Evolutionary conservation across 2,329 filamentous ascomycete genomes (phyloP), one percentile per base, ranked within the genome.

Genomic region (Saccharata proteae): DNA sequence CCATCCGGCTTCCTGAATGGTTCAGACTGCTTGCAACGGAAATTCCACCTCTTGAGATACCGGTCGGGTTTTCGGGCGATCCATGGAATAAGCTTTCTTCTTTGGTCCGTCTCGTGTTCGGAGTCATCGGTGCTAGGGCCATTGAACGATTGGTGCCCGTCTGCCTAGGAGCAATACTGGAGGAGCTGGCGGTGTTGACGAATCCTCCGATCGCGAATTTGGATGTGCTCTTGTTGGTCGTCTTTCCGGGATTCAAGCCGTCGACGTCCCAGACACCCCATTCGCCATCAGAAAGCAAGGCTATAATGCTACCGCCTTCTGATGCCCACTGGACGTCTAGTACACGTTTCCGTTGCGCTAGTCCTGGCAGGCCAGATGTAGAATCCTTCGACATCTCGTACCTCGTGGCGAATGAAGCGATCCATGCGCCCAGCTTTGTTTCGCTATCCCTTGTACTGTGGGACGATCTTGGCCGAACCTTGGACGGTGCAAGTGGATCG

Each of bases 201-300:
- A 47, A 58, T 6, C 52, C 54, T n/a, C 51, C 46, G 14, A 57
- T 15, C 16, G 49, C 50, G 34, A 58, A 59, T 3, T 43, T 40
- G 9, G 48, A 45, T 21, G 26, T 34, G 27, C 24, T 22, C 15
- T 47, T 45, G 28, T 50, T 43, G 26, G 43, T 33, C 15, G 45
- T 44, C 6, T 45, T 43, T 17, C 37, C 49, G n/a, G 52, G 49
- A 6, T 48, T 49, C 17, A 48, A 45, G 9, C 47, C 45, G 19
- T 57, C 55, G 18, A 61, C 40, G 38, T 64, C 61, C 64, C 64
- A 68, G n/a, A 68, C 49, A 9, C 64, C 64, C 65, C 65, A 69
- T 45, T 67, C 59, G 7, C 64, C 64, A 40, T 67, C 64, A 32
- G 57, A 52, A 6, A 66, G 48, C 7, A 69, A 44, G 4, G 55